Percentiles rank a stretch among this genome's conserved stretches.
Evolutionary conservation across 192 early-diverging fungal genomes (phyloP).

Genomic region (Paraglomus brasilianum): DNA sequence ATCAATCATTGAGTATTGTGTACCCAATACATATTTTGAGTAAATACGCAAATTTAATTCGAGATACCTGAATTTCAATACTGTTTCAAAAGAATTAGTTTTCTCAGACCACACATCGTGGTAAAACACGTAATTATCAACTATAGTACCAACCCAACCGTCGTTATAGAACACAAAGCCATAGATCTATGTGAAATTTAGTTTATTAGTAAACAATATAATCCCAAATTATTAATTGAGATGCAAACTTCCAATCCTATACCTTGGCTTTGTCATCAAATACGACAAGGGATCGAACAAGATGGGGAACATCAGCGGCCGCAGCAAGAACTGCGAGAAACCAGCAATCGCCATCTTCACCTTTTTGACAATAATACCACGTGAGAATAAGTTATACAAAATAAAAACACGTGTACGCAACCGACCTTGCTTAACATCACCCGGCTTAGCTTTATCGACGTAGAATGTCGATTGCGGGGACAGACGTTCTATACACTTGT

Average conservation of each 20-base stretch:
- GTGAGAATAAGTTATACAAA: not conserved
- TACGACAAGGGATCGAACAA: conserved; percentile 42
- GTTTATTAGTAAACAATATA: not conserved
- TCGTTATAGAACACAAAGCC: conserved; percentile 55
- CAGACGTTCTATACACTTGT: no score
- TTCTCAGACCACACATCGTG: no score
- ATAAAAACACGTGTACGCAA: not conserved
- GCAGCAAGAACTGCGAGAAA: conserved; percentile 47
- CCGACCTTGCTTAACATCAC: conserved; percentile 1
- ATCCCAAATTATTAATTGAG: not conserved
- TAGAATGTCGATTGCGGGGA: not conserved
- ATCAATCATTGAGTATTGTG: no score
- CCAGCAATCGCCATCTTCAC: conserved; percentile 46
- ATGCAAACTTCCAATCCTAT: conserved; percentile 34
- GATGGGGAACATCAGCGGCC: conserved; percentile 38
- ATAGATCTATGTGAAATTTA: conserved; percentile 27
- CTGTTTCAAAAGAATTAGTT: no score
- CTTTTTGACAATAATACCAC: conserved; percentile 26
- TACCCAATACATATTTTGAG: no score
- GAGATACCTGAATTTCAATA: conserved; percentile 50
- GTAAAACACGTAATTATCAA: conserved; percentile 47
- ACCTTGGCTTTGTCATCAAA: conserved; percentile 51
- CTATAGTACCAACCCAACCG: conserved; percentile 44
- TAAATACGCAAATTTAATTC: no score
- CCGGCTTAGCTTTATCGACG: not conserved